phyloP scores from a whole-genome alignment of 495 filamentous ascomycete species.

The Penicillium paradoxum region DNA sequence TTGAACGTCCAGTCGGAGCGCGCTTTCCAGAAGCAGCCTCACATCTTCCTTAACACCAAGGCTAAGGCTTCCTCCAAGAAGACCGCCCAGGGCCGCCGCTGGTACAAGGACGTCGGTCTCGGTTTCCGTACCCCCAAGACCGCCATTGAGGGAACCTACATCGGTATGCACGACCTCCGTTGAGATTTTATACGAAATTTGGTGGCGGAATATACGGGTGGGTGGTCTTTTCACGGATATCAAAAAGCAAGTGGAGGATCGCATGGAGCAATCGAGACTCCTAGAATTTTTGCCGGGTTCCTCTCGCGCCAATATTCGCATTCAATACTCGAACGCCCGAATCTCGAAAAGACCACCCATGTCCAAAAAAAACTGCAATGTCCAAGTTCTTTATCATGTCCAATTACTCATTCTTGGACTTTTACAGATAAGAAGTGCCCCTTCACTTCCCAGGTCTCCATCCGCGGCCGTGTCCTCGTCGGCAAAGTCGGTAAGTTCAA shows the following conservation, averaged over 20 bases:
- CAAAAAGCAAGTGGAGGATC: constrained; percentile 13
- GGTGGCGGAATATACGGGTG: constrained; percentile 17
- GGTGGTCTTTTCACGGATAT: constrained; percentile 23
- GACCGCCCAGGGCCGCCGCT: constrained; percentile 87
- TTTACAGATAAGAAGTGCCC: constrained; percentile 98
- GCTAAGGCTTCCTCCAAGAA: constrained; percentile 78
- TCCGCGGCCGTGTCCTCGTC: constrained; percentile 99
- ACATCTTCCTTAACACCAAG: constrained; percentile 98
- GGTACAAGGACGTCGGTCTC: constrained; percentile 99
- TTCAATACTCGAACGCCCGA: not conserved
- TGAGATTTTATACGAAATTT: constrained; percentile 17
- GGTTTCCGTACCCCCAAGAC: constrained; percentile 97
- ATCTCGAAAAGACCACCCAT: constrained; percentile 11
- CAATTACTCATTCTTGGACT: constrained; percentile 26
- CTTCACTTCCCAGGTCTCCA: constrained; percentile 95
- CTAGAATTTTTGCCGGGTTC: not conserved
- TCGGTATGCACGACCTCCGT: constrained; percentile 68
- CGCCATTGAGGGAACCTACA: constrained; percentile 97
- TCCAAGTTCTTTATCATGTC: not conserved
- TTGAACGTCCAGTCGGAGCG: constrained; percentile 97
- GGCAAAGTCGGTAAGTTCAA: constrained; percentile 61
- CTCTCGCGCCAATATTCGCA: not conserved
- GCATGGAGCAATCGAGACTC: constrained; percentile 1
- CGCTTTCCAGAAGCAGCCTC: constrained; percentile 98
- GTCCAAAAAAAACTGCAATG: constrained; percentile 9